Evolutionary conservation across 2,329 filamentous ascomycete genomes (phyloP).

Genomic region (Neurospora crassa): DNA sequence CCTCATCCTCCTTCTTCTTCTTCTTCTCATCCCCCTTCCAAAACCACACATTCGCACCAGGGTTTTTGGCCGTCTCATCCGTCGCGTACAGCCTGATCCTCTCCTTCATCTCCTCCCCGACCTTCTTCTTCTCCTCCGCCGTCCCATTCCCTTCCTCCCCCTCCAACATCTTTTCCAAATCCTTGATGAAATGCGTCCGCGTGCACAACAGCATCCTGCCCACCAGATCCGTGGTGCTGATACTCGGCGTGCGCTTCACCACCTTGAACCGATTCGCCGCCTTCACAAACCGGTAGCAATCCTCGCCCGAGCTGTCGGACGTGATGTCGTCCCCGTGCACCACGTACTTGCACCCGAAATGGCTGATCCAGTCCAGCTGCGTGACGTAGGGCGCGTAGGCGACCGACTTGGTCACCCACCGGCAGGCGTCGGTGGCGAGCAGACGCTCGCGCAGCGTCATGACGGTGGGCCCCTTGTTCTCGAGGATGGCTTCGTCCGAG

Average conservation of each 20-base stretch:
- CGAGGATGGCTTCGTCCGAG: slow-evolving; percentile 88
- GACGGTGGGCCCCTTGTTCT: slow-evolving; percentile 96
- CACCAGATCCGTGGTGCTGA: slow-evolving; percentile 96
- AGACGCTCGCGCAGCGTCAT: slow-evolving; percentile 89
- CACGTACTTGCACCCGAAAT: slow-evolving; percentile 92
- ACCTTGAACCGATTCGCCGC: slow-evolving; percentile 89
- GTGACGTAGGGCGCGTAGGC: slow-evolving; percentile 91
- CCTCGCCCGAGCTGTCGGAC: slow-evolving; percentile 83
- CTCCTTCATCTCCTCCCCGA: slow-evolving; percentile 61
- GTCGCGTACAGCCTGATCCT: slow-evolving; percentile 80
- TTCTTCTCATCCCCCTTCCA: slow-evolving; percentile 48
- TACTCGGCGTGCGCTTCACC: slow-evolving; percentile 90
- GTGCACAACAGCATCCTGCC: slow-evolving; percentile 96
- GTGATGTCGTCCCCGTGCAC: slow-evolving; percentile 97
- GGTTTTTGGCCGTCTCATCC: slow-evolving; percentile 68
- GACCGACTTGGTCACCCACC: slow-evolving; percentile 82
- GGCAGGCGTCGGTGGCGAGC: slow-evolving; percentile 85
- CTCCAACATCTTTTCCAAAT: slow-evolving; percentile 56
- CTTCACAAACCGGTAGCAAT: slow-evolving; percentile 98
- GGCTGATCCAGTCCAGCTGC: slow-evolving; percentile 82
- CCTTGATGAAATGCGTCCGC: slow-evolving; percentile 85
- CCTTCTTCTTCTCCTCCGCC: slow-evolving; percentile 51
- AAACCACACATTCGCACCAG: slow-evolving; percentile 77
- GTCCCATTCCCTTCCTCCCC: slow-evolving; percentile 66
- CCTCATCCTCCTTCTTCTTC: slow-evolving; percentile 30